Evolutionary conservation across 1,139 yeast genomes (phyloP), one percentile per base, ranked within the genome.

Genomic region (Kurtzmaniella quercitrusa): DNA sequence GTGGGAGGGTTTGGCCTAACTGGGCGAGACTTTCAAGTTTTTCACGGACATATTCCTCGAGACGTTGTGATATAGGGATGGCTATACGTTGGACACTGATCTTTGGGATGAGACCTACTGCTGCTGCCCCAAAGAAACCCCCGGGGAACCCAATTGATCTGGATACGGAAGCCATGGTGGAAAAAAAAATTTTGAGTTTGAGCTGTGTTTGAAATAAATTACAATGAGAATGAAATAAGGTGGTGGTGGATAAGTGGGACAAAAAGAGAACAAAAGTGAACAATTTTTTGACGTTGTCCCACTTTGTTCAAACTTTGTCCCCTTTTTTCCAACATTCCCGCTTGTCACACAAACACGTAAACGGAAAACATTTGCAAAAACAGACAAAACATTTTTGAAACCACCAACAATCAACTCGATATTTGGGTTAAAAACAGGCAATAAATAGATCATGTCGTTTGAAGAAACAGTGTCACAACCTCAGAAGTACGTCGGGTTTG

Each of bases 401-500:
- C 25, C n/a, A n/a, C n/a, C n/a, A n/a, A n/a, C n/a, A n/a, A n/a
- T n/a, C n/a, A n/a, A n/a, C n/a, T n/a, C n/a, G n/a, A n/a, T n/a
- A n/a, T n/a, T n/a, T n/a, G n/a, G n/a, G n/a, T n/a, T n/a, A n/a
- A n/a, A n/a, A n/a, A n/a, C n/a, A n/a, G n/a, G n/a, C n/a, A n/a
- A n/a, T n/a, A 21, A 21, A 21, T 21, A 19, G 25, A 46, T 33
- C 18, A 50, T 50, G 53, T 46, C 52, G 14, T 43, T 48, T 31
- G 51, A 43, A 34, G 46, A 43, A 33, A 38, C 44, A 29, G 34
- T 55, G 16, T 44, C 51, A 25, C 73, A 68, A 45, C 78, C 78
- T 4, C 62, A 58, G 46, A 71, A 70, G 53, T 89, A 89, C 62
- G 98, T 91, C 51, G 98, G 98, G 42, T 93, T 93, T 62, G 98